Base-by-base conservation (phyloP, 768 basidiomycete genomes). In the Glaciozyma martinii region DNA sequence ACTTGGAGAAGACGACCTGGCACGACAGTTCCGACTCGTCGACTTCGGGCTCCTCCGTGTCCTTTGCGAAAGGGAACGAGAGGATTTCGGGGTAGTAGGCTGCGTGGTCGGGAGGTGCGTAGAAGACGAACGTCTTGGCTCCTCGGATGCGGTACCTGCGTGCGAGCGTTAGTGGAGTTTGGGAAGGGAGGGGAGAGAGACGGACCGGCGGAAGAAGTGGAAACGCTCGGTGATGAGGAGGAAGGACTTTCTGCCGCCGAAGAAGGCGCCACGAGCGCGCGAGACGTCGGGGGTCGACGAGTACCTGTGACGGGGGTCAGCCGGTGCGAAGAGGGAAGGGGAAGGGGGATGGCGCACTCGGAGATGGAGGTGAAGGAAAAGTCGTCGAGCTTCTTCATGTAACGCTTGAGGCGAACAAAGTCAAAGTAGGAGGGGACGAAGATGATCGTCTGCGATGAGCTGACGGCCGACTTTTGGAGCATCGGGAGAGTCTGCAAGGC, bases 381-480 rank as follows among this genome's bases (percentile, higher is more conserved):
- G 21, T 84, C 83, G 16, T 81, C 79, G 63, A 82, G 78, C 76
- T 88, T 90, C 60, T 85, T 82, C 78, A 97, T 85, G 77, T 89
- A 80, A 65, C 92, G 91, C 65, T 88, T 87, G 13, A 99, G 80
- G 27, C 91, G 84, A 63, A 97, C 89, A 75, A 93, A 98, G 77
- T 98, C 95, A 75, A 94, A 93, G 59, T 93, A 97, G 0, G 90
- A 93, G 0, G 95, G 92, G 23, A 99, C 79, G 75, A 97, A 89
- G 68, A 98, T 81, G 58, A 86, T 82, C 0, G 92, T 91, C 75
- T 91, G 90, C 32, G 84, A 80, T 69, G 91, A 90, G 77, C 90
- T 88, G 8, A 98, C 90, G 0, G 95, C 95, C 3, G 93, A 97
- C 77, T 90, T 92, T 53, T 92, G 79, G 29, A 95, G 78, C 21